These are phyloP conservation scores for Mycena leptocephala DNA, from an alignment of 768 basidiomycete species.

Conservation along the genomic window DNA sequence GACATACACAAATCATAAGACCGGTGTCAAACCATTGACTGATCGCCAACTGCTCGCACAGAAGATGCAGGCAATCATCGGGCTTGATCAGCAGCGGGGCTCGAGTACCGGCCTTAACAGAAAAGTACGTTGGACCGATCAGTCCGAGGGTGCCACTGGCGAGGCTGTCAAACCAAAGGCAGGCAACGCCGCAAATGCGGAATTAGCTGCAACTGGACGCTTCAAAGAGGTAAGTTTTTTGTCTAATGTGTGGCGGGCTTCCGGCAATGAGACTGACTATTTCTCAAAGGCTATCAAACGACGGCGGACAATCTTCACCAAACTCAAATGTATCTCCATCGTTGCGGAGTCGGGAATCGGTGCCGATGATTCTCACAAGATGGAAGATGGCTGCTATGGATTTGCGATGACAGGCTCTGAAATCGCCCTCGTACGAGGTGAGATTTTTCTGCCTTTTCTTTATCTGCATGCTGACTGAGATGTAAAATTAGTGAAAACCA, in stretches of 20 bases:
- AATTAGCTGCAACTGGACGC: not conserved
- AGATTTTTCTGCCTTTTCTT: not conserved
- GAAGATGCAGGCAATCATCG: not conserved
- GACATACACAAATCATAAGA: not conserved
- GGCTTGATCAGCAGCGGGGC: not conserved
- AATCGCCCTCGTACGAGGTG: constrained; percentile 3
- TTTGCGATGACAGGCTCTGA: not conserved
- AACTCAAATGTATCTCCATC: not conserved
- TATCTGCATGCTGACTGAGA: not conserved
- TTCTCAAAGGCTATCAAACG: not conserved
- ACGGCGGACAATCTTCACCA: not conserved
- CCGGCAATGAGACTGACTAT: not conserved
- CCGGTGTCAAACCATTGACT: not conserved
- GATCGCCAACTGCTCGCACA: not conserved
- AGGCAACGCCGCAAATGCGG: not conserved
- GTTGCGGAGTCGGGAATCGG: constrained; percentile 4
- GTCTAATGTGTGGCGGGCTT: too few relatives aligned
- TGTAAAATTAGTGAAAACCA: not conserved
- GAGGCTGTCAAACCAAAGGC: not conserved
- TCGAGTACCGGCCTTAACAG: constrained; percentile 1
- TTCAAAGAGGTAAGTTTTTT: too few relatives aligned
- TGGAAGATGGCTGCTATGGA: not conserved
- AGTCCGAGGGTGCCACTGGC: not conserved
- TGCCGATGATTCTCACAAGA: too few relatives aligned
- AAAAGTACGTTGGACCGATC: not conserved